These are phyloP conservation scores for Ustilago loliicola DNA, from an alignment of 1,284 basidiomycete species.

Conservation along the genomic window DNA sequence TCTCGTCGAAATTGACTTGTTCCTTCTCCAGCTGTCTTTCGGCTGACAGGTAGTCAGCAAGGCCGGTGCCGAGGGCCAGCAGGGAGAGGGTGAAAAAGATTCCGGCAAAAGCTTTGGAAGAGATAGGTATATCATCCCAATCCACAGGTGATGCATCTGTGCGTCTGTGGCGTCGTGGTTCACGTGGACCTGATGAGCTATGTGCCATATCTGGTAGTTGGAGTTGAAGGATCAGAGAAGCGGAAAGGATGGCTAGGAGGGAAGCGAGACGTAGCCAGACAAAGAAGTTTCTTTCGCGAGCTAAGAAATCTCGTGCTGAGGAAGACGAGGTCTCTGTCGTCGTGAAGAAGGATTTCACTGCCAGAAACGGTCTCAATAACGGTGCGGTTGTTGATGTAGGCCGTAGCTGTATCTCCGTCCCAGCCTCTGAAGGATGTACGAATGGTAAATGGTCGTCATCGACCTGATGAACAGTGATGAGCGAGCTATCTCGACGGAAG, in stretches of 20 bases:
- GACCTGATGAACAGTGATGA: conserved; percentile 27
- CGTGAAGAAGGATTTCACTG: conserved; percentile 9
- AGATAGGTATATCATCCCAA: conserved; percentile 31
- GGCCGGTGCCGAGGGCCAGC: conserved; percentile 21
- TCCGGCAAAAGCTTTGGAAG: conserved; percentile 29
- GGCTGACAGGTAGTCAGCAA: conserved; percentile 31
- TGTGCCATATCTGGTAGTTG: conserved; percentile 25
- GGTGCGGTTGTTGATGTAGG: neutral
- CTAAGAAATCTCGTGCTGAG: conserved; percentile 42
- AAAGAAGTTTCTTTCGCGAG: conserved; percentile 47
- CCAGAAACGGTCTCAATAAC: neutral
- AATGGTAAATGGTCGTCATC: neutral
- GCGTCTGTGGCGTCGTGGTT: neutral
- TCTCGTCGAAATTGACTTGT: conserved; percentile 49
- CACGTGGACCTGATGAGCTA: neutral
- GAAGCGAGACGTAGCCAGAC: conserved; percentile 41
- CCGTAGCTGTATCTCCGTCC: neutral
- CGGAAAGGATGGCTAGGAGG: conserved; percentile 42
- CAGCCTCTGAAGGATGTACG: neutral
- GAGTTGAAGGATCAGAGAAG: conserved; percentile 36
- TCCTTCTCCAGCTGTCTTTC: conserved; percentile 41
- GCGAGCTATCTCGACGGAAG: conserved; percentile 27
- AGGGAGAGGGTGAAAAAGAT: conserved; percentile 35
- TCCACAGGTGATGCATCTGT: conserved; percentile 9
- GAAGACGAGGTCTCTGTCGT: conserved; percentile 20